Evolutionary conservation across 2,329 filamentous ascomycete genomes (phyloP).

Genomic region (Curvularia spicifera): DNA sequence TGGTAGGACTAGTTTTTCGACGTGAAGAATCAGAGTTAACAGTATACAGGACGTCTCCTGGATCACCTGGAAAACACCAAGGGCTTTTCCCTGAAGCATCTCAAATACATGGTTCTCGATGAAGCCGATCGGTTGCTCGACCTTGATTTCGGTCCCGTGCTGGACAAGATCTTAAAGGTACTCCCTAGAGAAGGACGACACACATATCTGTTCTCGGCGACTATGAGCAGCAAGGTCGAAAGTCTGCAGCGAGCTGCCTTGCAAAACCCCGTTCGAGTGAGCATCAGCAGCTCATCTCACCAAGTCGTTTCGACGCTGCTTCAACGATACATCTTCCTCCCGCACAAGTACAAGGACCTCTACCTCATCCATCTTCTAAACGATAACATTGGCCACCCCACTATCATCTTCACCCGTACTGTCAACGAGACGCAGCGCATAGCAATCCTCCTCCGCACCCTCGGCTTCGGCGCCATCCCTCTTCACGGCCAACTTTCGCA

Average conservation of each 20-base stretch:
- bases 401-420: conserved; percentile 90
- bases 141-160: conserved; percentile 88
- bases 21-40: not conserved
- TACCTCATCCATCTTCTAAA: conserved; percentile 87
- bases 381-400: conserved; percentile 83
- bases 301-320: conserved; percentile 89
- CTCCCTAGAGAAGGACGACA: conserved; percentile 66
- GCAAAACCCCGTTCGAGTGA: conserved; percentile 81
- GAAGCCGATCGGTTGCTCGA: conserved; percentile 92
- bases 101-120: conserved; percentile 93
- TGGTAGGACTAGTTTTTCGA: conserved; percentile 7
- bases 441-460: conserved; percentile 78
- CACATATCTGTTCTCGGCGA: conserved; percentile 87
- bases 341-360: conserved; percentile 80
- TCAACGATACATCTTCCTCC: conserved; percentile 83
- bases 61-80: conserved; percentile 98
- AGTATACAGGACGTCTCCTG: conserved; percentile 69
- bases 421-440: conserved; percentile 89
- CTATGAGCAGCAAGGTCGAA: conserved; percentile 92
- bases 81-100: conserved; percentile 80
- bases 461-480: conserved; percentile 90
- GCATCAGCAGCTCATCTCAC: conserved; percentile 81
- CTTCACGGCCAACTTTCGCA: conserved; percentile 93
- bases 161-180: conserved; percentile 92
- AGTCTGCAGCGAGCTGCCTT: conserved; percentile 88